Conservation (phyloP, 257 asterid species). For the Capsicum chinense region DNA sequence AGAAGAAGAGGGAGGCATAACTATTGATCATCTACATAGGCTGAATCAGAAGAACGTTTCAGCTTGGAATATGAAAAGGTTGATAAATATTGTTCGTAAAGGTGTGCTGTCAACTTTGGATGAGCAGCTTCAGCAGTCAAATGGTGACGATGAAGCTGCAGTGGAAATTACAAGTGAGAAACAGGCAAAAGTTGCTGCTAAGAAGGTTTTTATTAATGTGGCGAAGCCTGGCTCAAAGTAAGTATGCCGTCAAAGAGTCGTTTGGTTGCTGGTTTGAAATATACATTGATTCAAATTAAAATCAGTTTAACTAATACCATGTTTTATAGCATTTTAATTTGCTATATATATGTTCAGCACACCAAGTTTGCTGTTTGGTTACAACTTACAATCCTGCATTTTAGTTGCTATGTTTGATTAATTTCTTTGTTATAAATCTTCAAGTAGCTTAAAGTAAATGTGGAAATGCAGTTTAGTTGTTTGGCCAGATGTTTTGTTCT, state of each 20-base stretch:
- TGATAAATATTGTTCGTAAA: constrained; percentile 65
- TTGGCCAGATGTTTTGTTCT: neutral
- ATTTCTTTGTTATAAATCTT: neutral
- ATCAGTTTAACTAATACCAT: neutral
- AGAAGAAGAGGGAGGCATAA: constrained; percentile 52
- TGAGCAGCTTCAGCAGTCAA: constrained; percentile 62
- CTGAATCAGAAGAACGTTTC: constrained; percentile 80
- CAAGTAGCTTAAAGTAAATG: constrained; percentile 13
- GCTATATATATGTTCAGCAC: neutral
- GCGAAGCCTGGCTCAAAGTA: constrained; percentile 75
- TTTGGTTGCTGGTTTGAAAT: neutral
- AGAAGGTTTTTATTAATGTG: constrained; percentile 77
- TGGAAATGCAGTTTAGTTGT: neutral
- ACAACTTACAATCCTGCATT: neutral
- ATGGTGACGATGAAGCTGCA: constrained; percentile 63
- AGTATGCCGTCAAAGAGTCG: constrained; percentile 23
- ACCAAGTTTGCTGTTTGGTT: neutral
- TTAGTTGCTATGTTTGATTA: too few species aligned
- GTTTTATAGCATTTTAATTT: neutral
- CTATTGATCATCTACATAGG: constrained; percentile 76
- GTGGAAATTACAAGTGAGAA: constrained; percentile 72
- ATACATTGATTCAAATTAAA: neutral
- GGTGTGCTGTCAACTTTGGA: constrained; percentile 78
- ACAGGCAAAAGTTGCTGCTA: constrained; percentile 82
- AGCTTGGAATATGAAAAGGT: constrained; percentile 96